Evolutionary conservation across 2,329 filamentous ascomycete species (phyloP).

Genomic region (Penicillium sp.): DNA sequence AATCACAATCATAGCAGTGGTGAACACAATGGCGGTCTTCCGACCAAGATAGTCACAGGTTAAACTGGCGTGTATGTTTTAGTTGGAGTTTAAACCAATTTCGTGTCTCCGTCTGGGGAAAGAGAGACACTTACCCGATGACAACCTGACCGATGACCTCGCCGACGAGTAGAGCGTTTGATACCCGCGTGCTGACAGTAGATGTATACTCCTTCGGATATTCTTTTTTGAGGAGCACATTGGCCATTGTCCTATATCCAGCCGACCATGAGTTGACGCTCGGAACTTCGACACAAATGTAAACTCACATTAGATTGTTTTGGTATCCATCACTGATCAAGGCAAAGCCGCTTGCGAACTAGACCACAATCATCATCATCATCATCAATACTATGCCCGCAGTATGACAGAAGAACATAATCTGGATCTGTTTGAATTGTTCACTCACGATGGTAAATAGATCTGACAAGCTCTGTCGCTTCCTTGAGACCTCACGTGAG

Average conservation of each 20-base stretch:
- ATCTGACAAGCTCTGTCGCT: conserved; percentile 31
- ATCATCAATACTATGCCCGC: too few species aligned
- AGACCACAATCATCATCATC: neutral
- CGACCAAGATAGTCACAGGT: conserved; percentile 53
- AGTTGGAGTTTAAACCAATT: neutral
- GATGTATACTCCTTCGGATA: conserved; percentile 32
- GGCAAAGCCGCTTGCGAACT: conserved; percentile 35
- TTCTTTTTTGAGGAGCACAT: conserved; percentile 33
- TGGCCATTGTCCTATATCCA: conserved; percentile 30
- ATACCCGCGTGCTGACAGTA: conserved; percentile 33
- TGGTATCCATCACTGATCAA: conserved; percentile 38
- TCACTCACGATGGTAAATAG: conserved; percentile 32
- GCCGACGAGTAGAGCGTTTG: conserved; percentile 33
- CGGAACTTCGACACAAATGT: neutral
- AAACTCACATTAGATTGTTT: conserved; percentile 32
- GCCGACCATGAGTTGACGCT: neutral
- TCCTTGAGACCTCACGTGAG: conserved; percentile 20
- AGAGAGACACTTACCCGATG: conserved; percentile 24
- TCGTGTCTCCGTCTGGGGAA: neutral
- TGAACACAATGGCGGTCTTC: conserved; percentile 51
- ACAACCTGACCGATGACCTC: conserved; percentile 33
- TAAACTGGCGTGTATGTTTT: conserved; percentile 21
- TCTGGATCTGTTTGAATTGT: neutral
- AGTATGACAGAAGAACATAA: neutral
- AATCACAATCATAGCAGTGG: conserved; percentile 52